phyloP scores from a whole-genome alignment of 768 basidiomycete genomes.

The Lyophyllum semitale region DNA sequence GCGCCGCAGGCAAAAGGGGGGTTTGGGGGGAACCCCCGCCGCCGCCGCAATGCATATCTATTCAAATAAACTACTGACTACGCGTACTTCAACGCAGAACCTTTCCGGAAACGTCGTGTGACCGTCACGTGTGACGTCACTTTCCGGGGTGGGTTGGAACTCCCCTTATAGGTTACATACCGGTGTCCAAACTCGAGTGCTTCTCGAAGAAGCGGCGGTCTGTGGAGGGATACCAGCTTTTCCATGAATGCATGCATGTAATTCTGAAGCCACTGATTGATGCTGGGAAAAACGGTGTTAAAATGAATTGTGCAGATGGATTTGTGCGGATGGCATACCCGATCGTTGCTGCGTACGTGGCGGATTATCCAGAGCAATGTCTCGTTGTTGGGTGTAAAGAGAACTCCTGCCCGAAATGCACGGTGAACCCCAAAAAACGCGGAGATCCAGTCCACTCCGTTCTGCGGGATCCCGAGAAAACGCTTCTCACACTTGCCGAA shows the following conservation, averaged over 20 bases:
- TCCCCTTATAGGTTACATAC: conserved; percentile 41
- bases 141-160: too few relatives aligned
- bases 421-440: conserved; percentile 13
- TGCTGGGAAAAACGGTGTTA: conserved; percentile 28
- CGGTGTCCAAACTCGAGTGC: conserved; percentile 31
- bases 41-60: too few relatives aligned
- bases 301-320: conserved; percentile 34
- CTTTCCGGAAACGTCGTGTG: too few relatives aligned
- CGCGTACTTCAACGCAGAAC: too few relatives aligned
- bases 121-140: too few relatives aligned
- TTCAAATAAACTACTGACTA: too few relatives aligned
- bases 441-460: conserved; percentile 6
- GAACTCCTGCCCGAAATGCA: conserved; percentile 26
- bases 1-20: too few relatives aligned
- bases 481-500: neutral
- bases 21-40: too few relatives aligned
- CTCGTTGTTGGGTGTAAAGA: conserved; percentile 6
- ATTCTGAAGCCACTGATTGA: conserved; percentile 29
- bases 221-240: conserved; percentile 5
- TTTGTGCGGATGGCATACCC: conserved; percentile 24
- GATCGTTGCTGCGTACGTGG: neutral
- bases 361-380: neutral
- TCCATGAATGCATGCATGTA: conserved; percentile 12
- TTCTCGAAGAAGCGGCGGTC: neutral
- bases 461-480: neutral